Evolutionary conservation across 371 early-diverging fungal genomes (phyloP).

Genomic region (Mortierella sp.): DNA sequence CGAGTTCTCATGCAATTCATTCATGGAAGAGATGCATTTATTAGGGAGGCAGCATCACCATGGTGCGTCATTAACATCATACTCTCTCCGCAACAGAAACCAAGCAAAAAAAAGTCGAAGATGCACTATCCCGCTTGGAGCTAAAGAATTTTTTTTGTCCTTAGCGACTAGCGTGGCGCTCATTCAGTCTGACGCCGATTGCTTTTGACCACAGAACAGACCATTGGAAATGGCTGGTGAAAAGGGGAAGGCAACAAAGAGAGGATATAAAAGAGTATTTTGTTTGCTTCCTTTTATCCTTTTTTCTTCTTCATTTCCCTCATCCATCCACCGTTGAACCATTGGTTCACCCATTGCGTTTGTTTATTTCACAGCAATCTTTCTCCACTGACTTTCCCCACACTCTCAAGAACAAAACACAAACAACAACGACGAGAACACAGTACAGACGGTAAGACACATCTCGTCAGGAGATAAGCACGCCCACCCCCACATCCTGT

Average conservation of each 20-base stretch:
- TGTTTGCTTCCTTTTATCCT: neutral
- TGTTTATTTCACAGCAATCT: neutral
- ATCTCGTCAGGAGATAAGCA: neutral
- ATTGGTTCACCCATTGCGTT: neutral
- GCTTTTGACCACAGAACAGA: neutral
- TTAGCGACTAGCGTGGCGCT: too few relatives aligned
- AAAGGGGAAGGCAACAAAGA: neutral
- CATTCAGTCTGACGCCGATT: neutral
- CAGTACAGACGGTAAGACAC: neutral
- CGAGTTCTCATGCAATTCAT: neutral
- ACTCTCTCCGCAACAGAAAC: neutral
- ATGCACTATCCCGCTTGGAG: neutral
- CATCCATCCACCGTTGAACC: neutral
- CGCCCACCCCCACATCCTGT: neutral
- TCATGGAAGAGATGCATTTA: neutral
- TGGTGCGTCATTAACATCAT: neutral
- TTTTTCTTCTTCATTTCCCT: neutral
- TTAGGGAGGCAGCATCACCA: neutral
- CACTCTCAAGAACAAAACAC: neutral
- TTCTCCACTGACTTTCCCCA: neutral
- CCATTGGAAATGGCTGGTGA: too few relatives aligned
- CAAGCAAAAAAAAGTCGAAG: neutral
- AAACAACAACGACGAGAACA: neutral
- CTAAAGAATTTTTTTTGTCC: neutral
- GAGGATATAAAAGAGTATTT: neutral